A percentile compares a stretch with the other conserved stretches of the same genome.
These are phyloP conservation scores for Ophiognomonia clavigignenti-juglandacearum DNA, from an alignment of 2,329 filamentous ascomycete species.

Conservation along the genomic window DNA sequence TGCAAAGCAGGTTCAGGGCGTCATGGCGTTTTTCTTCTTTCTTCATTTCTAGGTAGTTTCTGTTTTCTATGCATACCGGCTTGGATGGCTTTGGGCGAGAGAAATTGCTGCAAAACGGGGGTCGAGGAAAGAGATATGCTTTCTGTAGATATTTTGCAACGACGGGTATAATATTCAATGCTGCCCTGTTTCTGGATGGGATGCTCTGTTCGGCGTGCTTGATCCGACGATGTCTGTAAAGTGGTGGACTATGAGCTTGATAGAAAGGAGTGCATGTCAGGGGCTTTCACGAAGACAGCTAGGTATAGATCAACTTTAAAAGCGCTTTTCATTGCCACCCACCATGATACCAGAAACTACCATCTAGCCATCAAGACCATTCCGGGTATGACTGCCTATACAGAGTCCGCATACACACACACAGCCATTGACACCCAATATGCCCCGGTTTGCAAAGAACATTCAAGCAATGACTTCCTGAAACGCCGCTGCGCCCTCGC, in stretches of 20 bases:
- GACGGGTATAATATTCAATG: not conserved
- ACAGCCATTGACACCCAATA: too few species aligned
- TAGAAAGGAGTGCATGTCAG: too few species aligned
- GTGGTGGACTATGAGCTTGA: too few species aligned
- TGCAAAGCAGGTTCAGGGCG: constrained; percentile 13
- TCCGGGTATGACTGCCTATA: constrained; percentile 1
- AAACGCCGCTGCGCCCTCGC: not conserved
- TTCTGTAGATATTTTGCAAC: not conserved
- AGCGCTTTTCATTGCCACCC: not conserved
- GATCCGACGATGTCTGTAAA: too few species aligned
- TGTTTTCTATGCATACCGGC: too few species aligned
- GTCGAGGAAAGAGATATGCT: not conserved
- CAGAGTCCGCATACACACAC: too few species aligned
- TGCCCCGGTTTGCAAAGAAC: too few species aligned
- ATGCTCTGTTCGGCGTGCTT: too few species aligned
- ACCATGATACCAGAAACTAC: not conserved
- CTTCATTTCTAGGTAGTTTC: not conserved
- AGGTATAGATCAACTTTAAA: not conserved
- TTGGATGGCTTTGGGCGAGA: constrained; percentile 2
- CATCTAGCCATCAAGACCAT: not conserved
- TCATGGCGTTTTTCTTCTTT: constrained; percentile 12
- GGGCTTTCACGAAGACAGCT: too few species aligned
- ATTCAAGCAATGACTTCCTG: too few species aligned
- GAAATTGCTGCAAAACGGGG: not conserved
- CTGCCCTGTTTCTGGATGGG: not conserved